A percentile compares a stretch with the other conserved stretches of the same genome.
These are phyloP conservation scores for Catharanthus roseus DNA, from an alignment of 257 asterid species.

Conservation along the genomic window DNA sequence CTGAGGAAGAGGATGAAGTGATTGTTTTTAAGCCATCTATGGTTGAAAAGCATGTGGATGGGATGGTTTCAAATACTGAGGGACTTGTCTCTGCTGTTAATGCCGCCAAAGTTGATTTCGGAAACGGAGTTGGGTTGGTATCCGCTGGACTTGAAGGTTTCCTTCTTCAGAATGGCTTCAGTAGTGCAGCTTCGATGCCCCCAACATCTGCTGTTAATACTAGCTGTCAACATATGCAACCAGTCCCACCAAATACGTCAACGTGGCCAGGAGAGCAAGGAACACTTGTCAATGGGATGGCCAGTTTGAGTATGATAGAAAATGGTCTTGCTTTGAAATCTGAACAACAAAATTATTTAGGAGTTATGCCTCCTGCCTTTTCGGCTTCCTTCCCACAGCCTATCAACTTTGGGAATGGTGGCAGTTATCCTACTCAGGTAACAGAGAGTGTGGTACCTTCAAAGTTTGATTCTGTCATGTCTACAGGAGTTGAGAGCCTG, in stretches of 20 bases:
- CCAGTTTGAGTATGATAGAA: slow-evolving; percentile 49
- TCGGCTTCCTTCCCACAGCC: slow-evolving; percentile 49
- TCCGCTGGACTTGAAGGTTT: slow-evolving; percentile 41
- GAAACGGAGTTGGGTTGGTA: slow-evolving; percentile 30
- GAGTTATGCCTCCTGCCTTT: slow-evolving; percentile 44
- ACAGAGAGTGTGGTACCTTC: slow-evolving; percentile 43
- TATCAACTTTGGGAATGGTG: slow-evolving; percentile 27
- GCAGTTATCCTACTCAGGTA: slow-evolving; percentile 28
- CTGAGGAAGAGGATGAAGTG: slow-evolving; percentile 81
- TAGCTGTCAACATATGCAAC: slow-evolving; percentile 41
- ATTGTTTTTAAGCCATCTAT: slow-evolving; percentile 76
- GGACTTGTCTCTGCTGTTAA: slow-evolving; percentile 19
- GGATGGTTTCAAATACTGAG: slow-evolving; percentile 27
- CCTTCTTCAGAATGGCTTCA: slow-evolving; percentile 33
- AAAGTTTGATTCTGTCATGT: slow-evolving; percentile 41
- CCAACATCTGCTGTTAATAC: slow-evolving; percentile 22
- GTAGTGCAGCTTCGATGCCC: slow-evolving; percentile 28
- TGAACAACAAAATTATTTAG: slow-evolving; percentile 43
- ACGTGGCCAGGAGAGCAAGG: slow-evolving; percentile 32
- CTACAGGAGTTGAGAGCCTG: slow-evolving; percentile 41
- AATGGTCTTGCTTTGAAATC: slow-evolving; percentile 37
- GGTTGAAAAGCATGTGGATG: slow-evolving; percentile 54
- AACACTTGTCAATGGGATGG: slow-evolving; percentile 43
- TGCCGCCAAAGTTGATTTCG: slow-evolving; percentile 27
- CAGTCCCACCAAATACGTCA: slow-evolving; percentile 37